Base-by-base conservation (phyloP, 768 basidiomycete species). In the Phylloporus rhodoxanthus region DNA sequence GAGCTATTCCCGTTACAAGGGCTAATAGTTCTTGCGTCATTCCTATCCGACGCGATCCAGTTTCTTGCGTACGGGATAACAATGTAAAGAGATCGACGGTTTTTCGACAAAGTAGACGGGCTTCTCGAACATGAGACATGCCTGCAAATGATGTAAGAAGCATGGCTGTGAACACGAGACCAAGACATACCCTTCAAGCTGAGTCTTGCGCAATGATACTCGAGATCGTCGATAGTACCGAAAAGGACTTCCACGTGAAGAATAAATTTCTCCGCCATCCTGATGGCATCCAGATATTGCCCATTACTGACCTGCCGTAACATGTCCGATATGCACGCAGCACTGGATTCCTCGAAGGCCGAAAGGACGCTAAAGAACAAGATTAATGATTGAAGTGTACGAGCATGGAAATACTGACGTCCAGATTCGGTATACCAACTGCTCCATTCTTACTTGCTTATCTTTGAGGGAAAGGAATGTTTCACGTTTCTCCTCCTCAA, bases 261-360 rank as follows among this genome's bases (percentile, higher is more conserved):
- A 58, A 98, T 97, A 63, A 99, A 99, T 73, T 88, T 91, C 71
- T 99, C 96, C 11, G 96, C 95, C 89, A 98, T 91, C 56, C 91
- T 80, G 61, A 99, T 93, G 44, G 94, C 95, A 60, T 98, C 95
- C 49, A 96, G 77, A 69, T 97, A 95, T 61, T 94, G 86, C 9
- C 91, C 90, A 58, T 87, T 92, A 77, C 94, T 97, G 70, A 99
- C 96, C 65, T 94, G 91, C 55, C 92, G 77, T 50, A 99, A 74
- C 94, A 99, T 99, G 67, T 98, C 96, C 23, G 93, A 96, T 57
- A 99, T 99, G 70, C 95, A 95, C 8, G 95, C 94, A 20, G 96
- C 96, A 59, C 91, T 93, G n/a, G 91, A 95, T 70, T 99, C 96
- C 68, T 99, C 96, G 56, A 98, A 99, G 4, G 95, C 91, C 21